Evolutionary conservation across 257 asterid species (phyloP).

Genomic region (Jaltomata sinuosa): DNA sequence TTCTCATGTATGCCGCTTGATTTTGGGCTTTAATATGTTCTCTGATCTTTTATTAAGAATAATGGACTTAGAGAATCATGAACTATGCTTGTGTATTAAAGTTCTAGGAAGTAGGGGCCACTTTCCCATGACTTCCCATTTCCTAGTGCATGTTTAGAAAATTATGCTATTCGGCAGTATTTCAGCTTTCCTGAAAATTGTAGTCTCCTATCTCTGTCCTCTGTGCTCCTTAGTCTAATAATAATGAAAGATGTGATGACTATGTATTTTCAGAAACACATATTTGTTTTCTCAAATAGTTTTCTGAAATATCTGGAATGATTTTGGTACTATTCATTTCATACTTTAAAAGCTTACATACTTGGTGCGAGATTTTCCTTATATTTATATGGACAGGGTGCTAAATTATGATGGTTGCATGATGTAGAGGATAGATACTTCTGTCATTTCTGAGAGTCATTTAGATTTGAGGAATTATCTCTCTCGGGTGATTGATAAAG

Average conservation of each 20-base stretch:
- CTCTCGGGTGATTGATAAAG: background rate
- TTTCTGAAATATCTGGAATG: background rate
- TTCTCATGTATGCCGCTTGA: background rate
- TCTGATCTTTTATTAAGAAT: background rate
- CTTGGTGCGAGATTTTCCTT: background rate
- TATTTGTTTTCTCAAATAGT: background rate
- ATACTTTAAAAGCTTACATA: background rate
- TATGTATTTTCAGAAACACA: background rate
- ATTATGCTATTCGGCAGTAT: background rate
- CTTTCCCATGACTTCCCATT: background rate
- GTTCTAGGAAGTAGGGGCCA: background rate
- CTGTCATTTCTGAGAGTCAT: background rate
- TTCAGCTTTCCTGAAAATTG: background rate
- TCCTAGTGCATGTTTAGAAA: background rate
- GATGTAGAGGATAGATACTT: background rate
- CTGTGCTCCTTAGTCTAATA: background rate
- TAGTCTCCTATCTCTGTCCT: background rate
- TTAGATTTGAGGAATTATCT: background rate
- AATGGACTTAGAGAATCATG: background rate
- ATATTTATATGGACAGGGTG: background rate
- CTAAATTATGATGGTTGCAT: background rate
- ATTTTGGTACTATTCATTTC: background rate
- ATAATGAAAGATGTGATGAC: background rate
- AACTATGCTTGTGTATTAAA: background rate
- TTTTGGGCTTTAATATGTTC: background rate